These are phyloP conservation scores for Bimuria novae-zelandiae DNA, from an alignment of 2,329 filamentous ascomycete genomes.

Conservation along the genomic window DNA sequence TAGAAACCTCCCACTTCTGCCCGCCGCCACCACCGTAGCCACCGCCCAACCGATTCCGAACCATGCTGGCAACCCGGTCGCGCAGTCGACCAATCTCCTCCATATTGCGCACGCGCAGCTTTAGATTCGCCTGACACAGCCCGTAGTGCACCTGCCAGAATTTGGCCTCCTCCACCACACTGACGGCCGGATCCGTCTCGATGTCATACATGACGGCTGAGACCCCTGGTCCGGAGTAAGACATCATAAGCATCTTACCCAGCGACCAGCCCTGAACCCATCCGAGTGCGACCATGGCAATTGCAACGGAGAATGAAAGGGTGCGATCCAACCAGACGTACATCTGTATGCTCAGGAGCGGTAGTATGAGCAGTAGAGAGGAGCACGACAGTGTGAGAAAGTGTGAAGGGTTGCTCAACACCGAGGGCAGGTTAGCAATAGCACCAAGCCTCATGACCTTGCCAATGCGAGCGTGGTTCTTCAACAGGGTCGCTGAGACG, in stretches of 20 bases:
- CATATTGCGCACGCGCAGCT: conserved; percentile 69
- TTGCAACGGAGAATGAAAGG: conserved; percentile 78
- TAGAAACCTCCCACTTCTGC: conserved; percentile 89
- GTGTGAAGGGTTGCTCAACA: conserved; percentile 94
- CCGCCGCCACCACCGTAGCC: conserved; percentile 80
- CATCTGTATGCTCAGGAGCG: conserved; percentile 78
- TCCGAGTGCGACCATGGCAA: conserved; percentile 87
- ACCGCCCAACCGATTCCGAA: conserved; percentile 84
- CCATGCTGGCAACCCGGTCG: conserved; percentile 74
- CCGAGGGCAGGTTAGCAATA: conserved; percentile 77
- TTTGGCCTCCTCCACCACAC: conserved; percentile 82
- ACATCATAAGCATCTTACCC: conserved; percentile 95
- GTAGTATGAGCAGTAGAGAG: conserved; percentile 76
- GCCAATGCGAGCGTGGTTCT: conserved; percentile 90
- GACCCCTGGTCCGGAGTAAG: conserved; percentile 68
- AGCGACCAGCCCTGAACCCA: conserved; percentile 82
- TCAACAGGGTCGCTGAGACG: conserved; percentile 82
- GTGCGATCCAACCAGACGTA: conserved; percentile 83
- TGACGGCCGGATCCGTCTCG: conserved; percentile 75
- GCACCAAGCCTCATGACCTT: conserved; percentile 87
- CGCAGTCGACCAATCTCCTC: conserved; percentile 73
- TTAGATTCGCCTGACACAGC: conserved; percentile 92
- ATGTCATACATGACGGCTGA: conserved; percentile 83
- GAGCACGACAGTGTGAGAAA: conserved; percentile 91
- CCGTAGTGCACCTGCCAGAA: conserved; percentile 99